Evolutionary conservation across 2,329 filamentous ascomycete species (phyloP), one percentile per base, ranked within the genome.

Genomic region (Sarocladiaceae sp.): DNA sequence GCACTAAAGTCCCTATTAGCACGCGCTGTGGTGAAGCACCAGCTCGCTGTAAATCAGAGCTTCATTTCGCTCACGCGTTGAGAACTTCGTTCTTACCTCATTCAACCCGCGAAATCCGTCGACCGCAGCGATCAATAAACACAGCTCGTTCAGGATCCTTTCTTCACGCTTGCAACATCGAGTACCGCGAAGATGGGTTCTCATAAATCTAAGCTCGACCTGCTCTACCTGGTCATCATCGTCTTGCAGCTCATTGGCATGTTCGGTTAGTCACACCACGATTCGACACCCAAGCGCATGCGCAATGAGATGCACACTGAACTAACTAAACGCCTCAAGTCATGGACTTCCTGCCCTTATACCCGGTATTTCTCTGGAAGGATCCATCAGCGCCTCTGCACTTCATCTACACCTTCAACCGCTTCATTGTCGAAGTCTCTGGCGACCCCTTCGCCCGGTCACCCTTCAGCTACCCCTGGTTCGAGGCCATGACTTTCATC

Each of bases 311-410:
- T 20, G 17, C 17, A 10, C 17, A 44, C 40, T 44, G 22, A 26
- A 44, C 40, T 28, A n/a, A 44, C 40, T 29, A n/a, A 36, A 15
- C 29, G 5, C 47, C 15, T 26, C 47, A 52, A 82, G 79, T 72
- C 57, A 71, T 82, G 42, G 80, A 83, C 58, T 73, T 79, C 46
- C 72, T 79, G 31, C 70, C 72, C 28, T 71, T 79, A 57, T 82
- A 81, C 61, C 80, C 80, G 1, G 53, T 60, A 2, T 66, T 63
- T 48, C 70, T 82, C 42, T 78, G 72, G 64, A 60, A 65, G 2
- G 54, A 67, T 0, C 59, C 69, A 1, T 66, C 62, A 4, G 62
- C 72, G 0, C 78, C 78, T 0, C 65, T 82, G 6, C 73, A 79
- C 62, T 68, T 73, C 56, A 66, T 81, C 42, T 63, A 71, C 56